Percentiles rank a stretch among this genome's conserved stretches.
These are phyloP conservation scores for Schizosaccharomyces versatilis DNA, from an alignment of 1,139 yeast species.

Conservation along the genomic window DNA sequence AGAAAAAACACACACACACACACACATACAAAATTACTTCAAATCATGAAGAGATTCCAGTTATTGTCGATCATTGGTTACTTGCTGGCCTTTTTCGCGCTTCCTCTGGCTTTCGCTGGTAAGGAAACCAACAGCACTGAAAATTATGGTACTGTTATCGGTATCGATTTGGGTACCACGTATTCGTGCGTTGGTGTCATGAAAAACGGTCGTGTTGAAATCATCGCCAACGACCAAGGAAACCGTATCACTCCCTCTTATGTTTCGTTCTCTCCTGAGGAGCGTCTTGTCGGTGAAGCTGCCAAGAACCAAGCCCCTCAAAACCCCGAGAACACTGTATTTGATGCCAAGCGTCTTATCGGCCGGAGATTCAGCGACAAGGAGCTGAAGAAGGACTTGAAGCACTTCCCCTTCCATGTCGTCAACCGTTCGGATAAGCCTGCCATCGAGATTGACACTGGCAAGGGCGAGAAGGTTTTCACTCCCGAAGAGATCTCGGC, in stretches of 20 bases:
- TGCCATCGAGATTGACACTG: slow-evolving; percentile 46
- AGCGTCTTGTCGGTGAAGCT: slow-evolving; percentile 82
- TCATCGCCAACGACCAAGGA: slow-evolving; percentile 86
- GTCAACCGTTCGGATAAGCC: slow-evolving; percentile 58
- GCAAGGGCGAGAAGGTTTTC: slow-evolving; percentile 47
- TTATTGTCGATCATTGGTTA: slow-evolving; percentile 1
- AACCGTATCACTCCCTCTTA: slow-evolving; percentile 84
- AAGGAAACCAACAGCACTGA: not conserved
- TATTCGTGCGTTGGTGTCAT: slow-evolving; percentile 89
- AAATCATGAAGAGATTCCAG: slow-evolving; percentile 1
- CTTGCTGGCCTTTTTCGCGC: not conserved
- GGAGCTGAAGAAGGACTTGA: slow-evolving; percentile 58
- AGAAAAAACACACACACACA: too few relatives aligned
- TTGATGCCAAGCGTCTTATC: slow-evolving; percentile 69
- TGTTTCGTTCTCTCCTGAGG: slow-evolving; percentile 67
- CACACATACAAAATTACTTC: too few relatives aligned
- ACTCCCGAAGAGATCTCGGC: slow-evolving; percentile 83
- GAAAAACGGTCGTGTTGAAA: slow-evolving; percentile 80
- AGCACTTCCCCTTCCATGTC: slow-evolving; percentile 57
- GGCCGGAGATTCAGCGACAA: slow-evolving; percentile 60
- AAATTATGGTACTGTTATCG: slow-evolving; percentile 28
- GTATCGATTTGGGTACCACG: slow-evolving; percentile 75
- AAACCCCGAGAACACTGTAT: slow-evolving; percentile 57
- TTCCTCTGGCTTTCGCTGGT: slow-evolving; percentile 3
- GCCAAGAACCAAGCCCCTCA: slow-evolving; percentile 84